Base-by-base conservation (phyloP, 768 basidiomycete genomes). In the Boletus bicolor region DNA sequence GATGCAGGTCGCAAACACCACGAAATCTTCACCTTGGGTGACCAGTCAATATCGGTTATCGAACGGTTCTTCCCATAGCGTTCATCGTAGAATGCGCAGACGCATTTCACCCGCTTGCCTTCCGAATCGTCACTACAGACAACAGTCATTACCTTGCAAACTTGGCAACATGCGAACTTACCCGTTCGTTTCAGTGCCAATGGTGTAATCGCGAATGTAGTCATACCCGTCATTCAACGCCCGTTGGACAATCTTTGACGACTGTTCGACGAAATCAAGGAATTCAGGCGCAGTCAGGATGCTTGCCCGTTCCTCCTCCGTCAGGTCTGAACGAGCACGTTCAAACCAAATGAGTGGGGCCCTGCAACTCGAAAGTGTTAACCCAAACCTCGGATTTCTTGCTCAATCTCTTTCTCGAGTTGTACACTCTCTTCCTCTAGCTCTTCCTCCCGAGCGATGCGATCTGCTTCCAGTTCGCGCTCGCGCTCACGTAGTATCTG, bases 1-100 rank as follows among this genome's bases (percentile, higher is more conserved):
- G 50, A 44, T n/a, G 10, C 34, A 5, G 34, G 2, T 37, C 26
- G 36, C 21, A 12, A 37, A 17, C 2, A 38, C 28, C n/a, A 55
- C 28, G 17, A 44, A 26, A 45, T 21, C 54, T 73, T 51, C 58
- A 92, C 96, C 79, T 98, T 98, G 3, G 92, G 92, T 49, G 95
- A 98, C 97, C 97, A 99, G 65, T 98, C 96, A 12, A 98, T 78
- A 62, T 93, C 93, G 1, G 97, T 99, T 57, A 99, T 91, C 7
- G 95, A 96, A 51, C 97, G 78, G 67, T 96, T 94, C 72, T 90
- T 92, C 7, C 89, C 89, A 73, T 91, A 90, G 45, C 90, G 80
- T 67, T 97, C 93, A 66, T 97, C 95, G 61, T 79, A 87, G 75
- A 98, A 98, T 44, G 89, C 87, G 64, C 96, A 98, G n/a, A 96